Percentiles rank a stretch among this genome's conserved stretches.
Conservation (phyloP, 768 basidiomycete species). For the Trametes sanguinea region DNA sequence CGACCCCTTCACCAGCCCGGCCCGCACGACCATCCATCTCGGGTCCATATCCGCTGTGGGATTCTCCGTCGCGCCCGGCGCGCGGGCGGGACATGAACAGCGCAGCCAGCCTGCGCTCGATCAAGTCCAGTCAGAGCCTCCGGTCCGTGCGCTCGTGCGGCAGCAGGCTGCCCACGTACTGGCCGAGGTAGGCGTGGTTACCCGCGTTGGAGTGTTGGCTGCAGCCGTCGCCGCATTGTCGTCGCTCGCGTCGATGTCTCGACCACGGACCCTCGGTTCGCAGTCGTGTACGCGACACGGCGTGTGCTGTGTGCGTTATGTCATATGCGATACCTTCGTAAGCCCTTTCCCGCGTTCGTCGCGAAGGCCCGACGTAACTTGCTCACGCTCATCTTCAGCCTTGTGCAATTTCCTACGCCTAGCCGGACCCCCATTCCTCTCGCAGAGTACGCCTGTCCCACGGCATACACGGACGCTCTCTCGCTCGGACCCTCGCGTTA, state of each 20-base stretch:
- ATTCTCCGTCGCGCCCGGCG: slow-evolving; percentile 22
- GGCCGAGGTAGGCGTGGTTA: slow-evolving; percentile 16
- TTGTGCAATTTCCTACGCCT: too few species aligned
- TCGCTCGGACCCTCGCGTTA: neutral
- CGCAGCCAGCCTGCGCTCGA: slow-evolving; percentile 30
- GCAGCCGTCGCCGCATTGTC: too few species aligned
- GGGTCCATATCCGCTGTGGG: slow-evolving; percentile 37
- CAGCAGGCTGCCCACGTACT: slow-evolving; percentile 32
- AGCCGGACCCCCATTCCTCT: neutral
- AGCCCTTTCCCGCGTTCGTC: neutral
- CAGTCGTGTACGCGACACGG: too few species aligned
- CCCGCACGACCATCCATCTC: slow-evolving; percentile 35
- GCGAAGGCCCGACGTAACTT: too few species aligned
- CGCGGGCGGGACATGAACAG: slow-evolving; percentile 17
- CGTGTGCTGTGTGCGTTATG: neutral
- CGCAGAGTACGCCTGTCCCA: neutral
- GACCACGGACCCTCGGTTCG: too few species aligned
- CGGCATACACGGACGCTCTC: neutral
- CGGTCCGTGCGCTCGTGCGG: slow-evolving; percentile 32
- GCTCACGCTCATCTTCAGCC: neutral
- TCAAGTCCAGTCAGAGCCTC: slow-evolving; percentile 29
- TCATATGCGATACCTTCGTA: slow-evolving; percentile 4
- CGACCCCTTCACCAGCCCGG: slow-evolving; percentile 6
- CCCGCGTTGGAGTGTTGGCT: too few species aligned
- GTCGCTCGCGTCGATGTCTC: too few species aligned